Conservation (phyloP, 345 rosid genomes). For the Nasturtium officinale region DNA sequence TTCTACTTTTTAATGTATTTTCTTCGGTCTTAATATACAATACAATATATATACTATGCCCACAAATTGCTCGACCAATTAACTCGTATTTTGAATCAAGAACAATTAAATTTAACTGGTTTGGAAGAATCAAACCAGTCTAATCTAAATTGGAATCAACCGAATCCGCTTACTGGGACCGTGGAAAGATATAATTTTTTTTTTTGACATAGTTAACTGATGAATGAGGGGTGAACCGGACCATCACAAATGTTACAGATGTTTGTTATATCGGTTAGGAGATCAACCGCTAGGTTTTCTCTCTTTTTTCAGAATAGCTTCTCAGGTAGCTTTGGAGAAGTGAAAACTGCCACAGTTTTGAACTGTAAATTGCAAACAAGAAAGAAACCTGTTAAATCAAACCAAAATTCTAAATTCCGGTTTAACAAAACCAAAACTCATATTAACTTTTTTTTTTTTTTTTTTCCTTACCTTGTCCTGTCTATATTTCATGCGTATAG, state of each 20-base stretch:
- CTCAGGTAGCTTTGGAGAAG: constrained; percentile 64
- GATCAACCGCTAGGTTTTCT: constrained; percentile 36
- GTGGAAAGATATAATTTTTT: constrained; percentile 29
- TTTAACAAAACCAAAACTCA: constrained; percentile 1
- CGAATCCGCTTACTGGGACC: constrained; percentile 7
- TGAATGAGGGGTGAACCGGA: background rate
- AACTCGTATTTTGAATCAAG: constrained; percentile 22
- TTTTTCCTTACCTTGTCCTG: constrained; percentile 61
- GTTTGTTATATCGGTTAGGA: constrained; percentile 41
- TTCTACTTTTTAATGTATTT: too few relatives aligned
- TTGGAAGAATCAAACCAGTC: constrained; percentile 37
- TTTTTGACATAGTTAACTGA: constrained; percentile 25
- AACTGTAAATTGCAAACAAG: constrained; percentile 49
- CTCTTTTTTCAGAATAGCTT: constrained; percentile 53
- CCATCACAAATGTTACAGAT: constrained; percentile 9
- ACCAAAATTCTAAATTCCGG: background rate
- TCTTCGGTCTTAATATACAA: background rate
- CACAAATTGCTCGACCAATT: background rate
- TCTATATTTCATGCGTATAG: constrained; percentile 69
- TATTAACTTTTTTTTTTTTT: background rate
- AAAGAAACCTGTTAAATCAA: background rate
- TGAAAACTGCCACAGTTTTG: constrained; percentile 67
- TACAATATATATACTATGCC: background rate
- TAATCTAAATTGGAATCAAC: constrained; percentile 25
- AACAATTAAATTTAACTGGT: constrained; percentile 32